phyloP scores from a whole-genome alignment of 805 yeast genomes.

The Kluyveromyces siamensis region DNA sequence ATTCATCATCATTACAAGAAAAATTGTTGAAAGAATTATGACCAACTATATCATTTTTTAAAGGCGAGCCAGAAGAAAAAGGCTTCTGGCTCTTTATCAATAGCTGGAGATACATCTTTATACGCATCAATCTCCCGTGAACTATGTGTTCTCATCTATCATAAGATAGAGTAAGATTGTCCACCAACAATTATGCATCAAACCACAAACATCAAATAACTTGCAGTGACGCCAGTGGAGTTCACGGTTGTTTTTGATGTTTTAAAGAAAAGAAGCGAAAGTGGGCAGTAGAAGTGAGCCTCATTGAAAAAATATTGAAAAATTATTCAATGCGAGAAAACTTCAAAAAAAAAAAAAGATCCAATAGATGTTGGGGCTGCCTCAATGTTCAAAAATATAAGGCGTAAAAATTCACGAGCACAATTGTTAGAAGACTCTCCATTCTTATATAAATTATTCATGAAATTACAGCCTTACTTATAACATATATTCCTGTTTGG shows the following conservation, averaged over 20 bases:
- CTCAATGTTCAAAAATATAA: too few relatives aligned
- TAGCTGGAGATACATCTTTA: slow-evolving; percentile 33
- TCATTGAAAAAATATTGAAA: background rate
- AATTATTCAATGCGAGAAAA: background rate
- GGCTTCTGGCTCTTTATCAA: slow-evolving; percentile 25
- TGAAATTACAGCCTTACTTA: too few relatives aligned
- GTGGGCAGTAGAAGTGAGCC: background rate
- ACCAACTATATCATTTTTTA: slow-evolving; percentile 29
- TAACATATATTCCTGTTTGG: too few relatives aligned
- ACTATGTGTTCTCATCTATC: slow-evolving; percentile 3
- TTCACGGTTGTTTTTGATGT: slow-evolving; percentile 14
- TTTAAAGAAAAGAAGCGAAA: too few relatives aligned
- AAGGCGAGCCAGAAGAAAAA: slow-evolving; percentile 22
- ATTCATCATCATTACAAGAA: background rate
- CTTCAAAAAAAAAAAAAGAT: background rate
- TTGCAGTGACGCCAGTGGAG: slow-evolving; percentile 26
- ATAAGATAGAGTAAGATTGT: background rate
- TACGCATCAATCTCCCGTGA: slow-evolving; percentile 21
- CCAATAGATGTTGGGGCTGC: background rate
- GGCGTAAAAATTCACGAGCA: too few relatives aligned
- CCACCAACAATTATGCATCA: slow-evolving; percentile 16
- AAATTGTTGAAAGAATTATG: slow-evolving; percentile 27
- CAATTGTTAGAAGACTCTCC: too few relatives aligned
- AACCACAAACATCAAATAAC: slow-evolving; percentile 11
- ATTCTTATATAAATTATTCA: too few relatives aligned